A percentile compares a stretch with the other conserved stretches of the same genome.
Conservation (phyloP, 1,284 basidiomycete species). For the Abortiporus biennis region DNA sequence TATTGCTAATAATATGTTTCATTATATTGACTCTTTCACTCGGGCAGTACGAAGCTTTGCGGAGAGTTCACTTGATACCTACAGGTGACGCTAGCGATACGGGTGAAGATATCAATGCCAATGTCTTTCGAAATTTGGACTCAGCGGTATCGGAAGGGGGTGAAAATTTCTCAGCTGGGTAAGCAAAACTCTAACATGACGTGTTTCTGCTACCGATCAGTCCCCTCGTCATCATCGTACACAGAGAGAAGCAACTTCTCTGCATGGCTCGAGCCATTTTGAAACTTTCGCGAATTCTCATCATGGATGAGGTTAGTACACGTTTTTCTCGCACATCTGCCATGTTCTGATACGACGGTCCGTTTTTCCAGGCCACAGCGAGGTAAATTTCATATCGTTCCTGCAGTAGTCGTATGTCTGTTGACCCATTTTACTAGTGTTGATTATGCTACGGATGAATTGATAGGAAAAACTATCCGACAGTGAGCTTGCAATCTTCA, state of each 20-base stretch:
- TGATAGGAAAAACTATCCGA: conserved; percentile 70
- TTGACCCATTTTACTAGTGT: conserved; percentile 39
- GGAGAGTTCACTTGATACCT: conserved; percentile 82
- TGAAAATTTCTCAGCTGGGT: conserved; percentile 93
- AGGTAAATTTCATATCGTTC: conserved; percentile 33
- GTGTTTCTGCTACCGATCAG: conserved; percentile 1
- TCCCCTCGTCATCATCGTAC: neutral
- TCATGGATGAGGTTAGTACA: conserved; percentile 74
- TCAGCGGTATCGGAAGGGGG: conserved; percentile 83
- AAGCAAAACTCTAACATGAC: no score
- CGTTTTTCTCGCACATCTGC: conserved; percentile 1
- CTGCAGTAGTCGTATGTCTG: no score
- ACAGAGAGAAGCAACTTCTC: conserved; percentile 74
- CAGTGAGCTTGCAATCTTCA: conserved; percentile 56
- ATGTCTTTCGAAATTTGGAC: conserved; percentile 84
- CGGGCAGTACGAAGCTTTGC: conserved; percentile 82
- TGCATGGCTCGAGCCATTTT: conserved; percentile 84
- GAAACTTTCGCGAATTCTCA: conserved; percentile 68
- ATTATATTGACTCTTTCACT: neutral
- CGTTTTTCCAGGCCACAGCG: conserved; percentile 55
- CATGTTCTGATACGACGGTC: conserved; percentile 1
- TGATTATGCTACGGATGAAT: conserved; percentile 73
- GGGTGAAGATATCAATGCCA: conserved; percentile 59
- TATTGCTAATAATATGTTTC: neutral
- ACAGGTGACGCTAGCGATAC: conserved; percentile 48